phyloP scores from a whole-genome alignment of 1,139 yeast species.

The Ogataea hybrid region DNA sequence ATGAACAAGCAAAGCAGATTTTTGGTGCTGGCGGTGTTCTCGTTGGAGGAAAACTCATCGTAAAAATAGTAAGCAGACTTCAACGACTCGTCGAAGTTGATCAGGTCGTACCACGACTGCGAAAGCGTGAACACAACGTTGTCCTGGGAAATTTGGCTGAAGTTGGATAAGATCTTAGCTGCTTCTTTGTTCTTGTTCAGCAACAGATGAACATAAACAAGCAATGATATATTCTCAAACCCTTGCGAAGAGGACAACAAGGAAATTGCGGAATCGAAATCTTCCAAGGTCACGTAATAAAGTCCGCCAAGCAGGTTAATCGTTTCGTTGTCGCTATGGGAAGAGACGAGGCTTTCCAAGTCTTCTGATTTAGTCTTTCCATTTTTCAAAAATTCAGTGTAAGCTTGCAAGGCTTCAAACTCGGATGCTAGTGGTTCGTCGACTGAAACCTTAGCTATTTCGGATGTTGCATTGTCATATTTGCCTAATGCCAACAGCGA shows the following conservation, averaged over 20 bases:
- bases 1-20: constrained; percentile 37
- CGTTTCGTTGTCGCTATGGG: constrained; percentile 9
- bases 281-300: constrained; percentile 11
- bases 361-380: constrained; percentile 10
- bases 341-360: constrained; percentile 11
- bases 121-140: constrained; percentile 28
- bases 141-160: constrained; percentile 23
- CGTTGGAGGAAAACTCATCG: constrained; percentile 30
- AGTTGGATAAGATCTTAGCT: constrained; percentile 13
- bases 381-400: constrained; percentile 8
- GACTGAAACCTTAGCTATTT: constrained; percentile 6
- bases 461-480: constrained; percentile 8
- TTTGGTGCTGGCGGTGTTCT: constrained; percentile 30
- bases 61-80: constrained; percentile 30
- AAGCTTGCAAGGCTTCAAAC: constrained; percentile 12
- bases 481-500: constrained; percentile 13
- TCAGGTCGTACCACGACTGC: constrained; percentile 28
- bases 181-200: constrained; percentile 16
- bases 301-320: constrained; percentile 17
- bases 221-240: constrained; percentile 19
- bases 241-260: constrained; percentile 13
- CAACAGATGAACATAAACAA: constrained; percentile 14
- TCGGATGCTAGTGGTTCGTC: constrained; percentile 8
- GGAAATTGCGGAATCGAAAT: constrained; percentile 12
- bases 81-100: constrained; percentile 17